Conservation (phyloP, 805 yeast genomes). For the Candida namnaoensis region DNA sequence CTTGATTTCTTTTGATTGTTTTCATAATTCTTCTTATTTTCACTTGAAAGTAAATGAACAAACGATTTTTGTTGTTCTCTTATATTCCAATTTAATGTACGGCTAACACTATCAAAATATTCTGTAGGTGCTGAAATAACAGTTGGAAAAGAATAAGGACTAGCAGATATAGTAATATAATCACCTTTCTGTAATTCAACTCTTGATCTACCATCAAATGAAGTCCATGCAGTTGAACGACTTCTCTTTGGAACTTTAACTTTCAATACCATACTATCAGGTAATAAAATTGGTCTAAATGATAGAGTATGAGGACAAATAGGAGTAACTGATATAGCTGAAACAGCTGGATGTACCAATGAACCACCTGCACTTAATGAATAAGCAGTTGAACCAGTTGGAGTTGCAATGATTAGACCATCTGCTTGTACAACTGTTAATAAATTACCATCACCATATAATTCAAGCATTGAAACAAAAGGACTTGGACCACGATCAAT, state of each 20-base stretch:
- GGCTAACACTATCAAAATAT: conserved; percentile 74
- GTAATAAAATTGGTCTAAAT: conserved; percentile 84
- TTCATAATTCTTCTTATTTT: conserved; percentile 40
- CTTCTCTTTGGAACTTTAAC: conserved; percentile 78
- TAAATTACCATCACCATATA: conserved; percentile 80
- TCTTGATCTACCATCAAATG: conserved; percentile 89
- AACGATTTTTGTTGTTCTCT: conserved; percentile 85
- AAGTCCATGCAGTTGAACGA: conserved; percentile 91
- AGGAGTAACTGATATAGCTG: conserved; percentile 89
- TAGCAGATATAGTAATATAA: conserved; percentile 76
- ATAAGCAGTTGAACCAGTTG: conserved; percentile 95
- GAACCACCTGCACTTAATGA: conserved; percentile 95
- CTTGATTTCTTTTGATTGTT: conserved; percentile 12
- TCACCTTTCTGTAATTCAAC: conserved; percentile 79
- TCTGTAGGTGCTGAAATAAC: conserved; percentile 68
- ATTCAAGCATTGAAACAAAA: conserved; percentile 79
- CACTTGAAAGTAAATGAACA: conserved; percentile 47
- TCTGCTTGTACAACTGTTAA: conserved; percentile 91
- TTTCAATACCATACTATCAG: conserved; percentile 83
- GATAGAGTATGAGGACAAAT: conserved; percentile 94
- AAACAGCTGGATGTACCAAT: conserved; percentile 87
- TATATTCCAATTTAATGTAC: conserved; percentile 89
- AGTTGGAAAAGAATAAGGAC: conserved; percentile 91
- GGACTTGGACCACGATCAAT: conserved; percentile 94
- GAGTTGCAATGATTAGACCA: conserved; percentile 87